phyloP scores from a whole-genome alignment of 2,329 filamentous ascomycete species.

The Colletotrichum lupini region DNA sequence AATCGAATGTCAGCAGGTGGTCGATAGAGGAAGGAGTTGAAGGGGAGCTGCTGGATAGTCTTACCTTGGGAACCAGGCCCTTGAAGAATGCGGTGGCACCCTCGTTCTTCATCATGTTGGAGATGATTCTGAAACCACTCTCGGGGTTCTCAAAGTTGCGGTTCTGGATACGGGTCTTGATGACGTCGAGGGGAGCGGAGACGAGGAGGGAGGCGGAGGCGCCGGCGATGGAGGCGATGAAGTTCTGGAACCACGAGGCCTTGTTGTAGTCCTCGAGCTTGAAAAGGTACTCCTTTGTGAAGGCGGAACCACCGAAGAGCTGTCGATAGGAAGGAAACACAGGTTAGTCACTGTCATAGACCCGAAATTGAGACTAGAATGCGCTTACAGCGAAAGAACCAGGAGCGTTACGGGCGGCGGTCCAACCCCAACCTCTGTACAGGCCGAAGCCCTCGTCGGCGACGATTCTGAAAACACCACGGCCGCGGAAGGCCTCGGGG shows the following conservation, averaged over 20 bases:
- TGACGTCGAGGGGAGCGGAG: slow-evolving; percentile 95
- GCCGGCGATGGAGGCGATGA: slow-evolving; percentile 93
- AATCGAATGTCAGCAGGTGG: slow-evolving; percentile 35
- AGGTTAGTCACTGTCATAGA: slow-evolving; percentile 2
- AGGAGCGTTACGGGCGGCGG: slow-evolving; percentile 94
- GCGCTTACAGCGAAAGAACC: slow-evolving; percentile 90
- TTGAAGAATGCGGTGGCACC: slow-evolving; percentile 94
- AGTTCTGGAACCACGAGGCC: slow-evolving; percentile 95
- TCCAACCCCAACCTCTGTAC: slow-evolving; percentile 98
- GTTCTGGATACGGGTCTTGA: slow-evolving; percentile 99
- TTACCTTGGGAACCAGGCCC: slow-evolving; percentile 89
- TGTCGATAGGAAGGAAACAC: slow-evolving; percentile 47
- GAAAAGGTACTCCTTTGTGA: slow-evolving; percentile 97
- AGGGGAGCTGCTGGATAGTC: slow-evolving; percentile 33
- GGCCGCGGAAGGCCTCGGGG: slow-evolving; percentile 95
- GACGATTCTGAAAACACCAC: slow-evolving; percentile 90
- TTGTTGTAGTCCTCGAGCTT: slow-evolving; percentile 93
- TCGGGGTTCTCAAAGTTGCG: slow-evolving; percentile 98
- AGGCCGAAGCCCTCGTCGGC: slow-evolving; percentile 94
- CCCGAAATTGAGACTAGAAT: background rate
- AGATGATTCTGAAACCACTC: slow-evolving; percentile 89
- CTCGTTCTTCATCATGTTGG: slow-evolving; percentile 94
- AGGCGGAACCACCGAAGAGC: slow-evolving; percentile 97
- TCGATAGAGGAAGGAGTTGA: background rate
- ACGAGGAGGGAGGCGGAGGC: slow-evolving; percentile 95